Evolutionary conservation across 208 protist genomes (phyloP).

Genomic region (Leishmania tarentolae): DNA sequence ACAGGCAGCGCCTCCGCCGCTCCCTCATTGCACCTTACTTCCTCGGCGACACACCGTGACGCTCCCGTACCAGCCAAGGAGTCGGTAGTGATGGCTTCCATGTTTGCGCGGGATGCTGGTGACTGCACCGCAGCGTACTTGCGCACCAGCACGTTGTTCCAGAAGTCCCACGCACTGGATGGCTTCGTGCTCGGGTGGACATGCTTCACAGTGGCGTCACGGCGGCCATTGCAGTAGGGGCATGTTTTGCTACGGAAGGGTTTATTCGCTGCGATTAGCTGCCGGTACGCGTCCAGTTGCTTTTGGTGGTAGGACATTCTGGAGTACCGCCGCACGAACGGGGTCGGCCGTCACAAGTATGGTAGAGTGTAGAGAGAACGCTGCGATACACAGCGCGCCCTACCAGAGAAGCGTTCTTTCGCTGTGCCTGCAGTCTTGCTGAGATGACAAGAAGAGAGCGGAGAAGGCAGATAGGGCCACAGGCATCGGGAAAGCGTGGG

Average conservation of each 20-base stretch:
- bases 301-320: slow-evolving; percentile 43
- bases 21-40: not conserved
- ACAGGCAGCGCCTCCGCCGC: not conserved
- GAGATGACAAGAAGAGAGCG: not conserved
- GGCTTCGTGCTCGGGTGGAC: slow-evolving; percentile 71
- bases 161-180: slow-evolving; percentile 54
- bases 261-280: slow-evolving; percentile 9
- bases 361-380: not conserved
- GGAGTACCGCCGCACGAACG: not conserved
- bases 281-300: slow-evolving; percentile 29
- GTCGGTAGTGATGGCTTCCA: not conserved
- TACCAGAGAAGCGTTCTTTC: not conserved
- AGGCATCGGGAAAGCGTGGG: not conserved
- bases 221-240: slow-evolving; percentile 68
- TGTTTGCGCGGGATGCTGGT: slow-evolving; percentile 19
- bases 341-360: not conserved
- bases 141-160: slow-evolving; percentile 51
- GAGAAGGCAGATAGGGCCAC: not conserved
- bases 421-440: not conserved
- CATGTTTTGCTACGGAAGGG: slow-evolving; percentile 54
- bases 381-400: not conserved
- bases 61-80: not conserved
- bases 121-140: slow-evolving; percentile 54
- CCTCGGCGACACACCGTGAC: not conserved
- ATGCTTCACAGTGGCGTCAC: slow-evolving; percentile 62